A percentile compares a stretch with the other conserved stretches of the same genome.
Conservation (phyloP, 2,329 filamentous ascomycete species). For the Cercospora sojina region DNA sequence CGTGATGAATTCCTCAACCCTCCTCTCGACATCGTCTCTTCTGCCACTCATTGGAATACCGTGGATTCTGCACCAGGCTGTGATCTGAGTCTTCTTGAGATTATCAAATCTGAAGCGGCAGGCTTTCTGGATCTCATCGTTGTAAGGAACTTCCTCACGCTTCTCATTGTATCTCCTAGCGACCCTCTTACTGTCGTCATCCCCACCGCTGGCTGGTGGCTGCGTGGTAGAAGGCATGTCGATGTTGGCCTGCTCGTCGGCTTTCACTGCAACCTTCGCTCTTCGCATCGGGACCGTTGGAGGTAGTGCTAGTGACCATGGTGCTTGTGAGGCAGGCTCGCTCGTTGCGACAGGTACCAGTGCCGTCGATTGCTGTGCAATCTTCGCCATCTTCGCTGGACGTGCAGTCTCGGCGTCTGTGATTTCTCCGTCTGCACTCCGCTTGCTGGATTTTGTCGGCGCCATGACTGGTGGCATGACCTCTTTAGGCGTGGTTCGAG, state of each 20-base stretch:
- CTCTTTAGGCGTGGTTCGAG: neutral
- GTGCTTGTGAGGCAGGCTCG: neutral
- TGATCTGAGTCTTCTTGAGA: neutral
- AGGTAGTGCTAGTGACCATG: neutral
- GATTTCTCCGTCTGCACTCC: neutral
- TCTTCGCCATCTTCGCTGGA: neutral
- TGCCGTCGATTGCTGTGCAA: neutral
- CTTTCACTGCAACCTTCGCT: neutral
- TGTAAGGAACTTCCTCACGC: neutral
- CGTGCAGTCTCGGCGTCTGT: neutral
- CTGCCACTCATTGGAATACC: neutral
- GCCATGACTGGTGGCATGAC: neutral
- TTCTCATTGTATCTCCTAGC: neutral
- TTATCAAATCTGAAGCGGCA: neutral
- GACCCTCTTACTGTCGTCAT: neutral
- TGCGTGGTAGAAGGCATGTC: neutral
- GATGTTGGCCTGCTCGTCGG: neutral
- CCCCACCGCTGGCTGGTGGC: neutral
- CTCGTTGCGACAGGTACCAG: neutral
- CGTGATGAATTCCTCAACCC: conserved; percentile 3
- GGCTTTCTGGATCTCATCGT: neutral
- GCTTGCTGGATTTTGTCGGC: neutral
- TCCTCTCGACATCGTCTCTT: conserved; percentile 3
- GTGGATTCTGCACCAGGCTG: conserved; percentile 6
- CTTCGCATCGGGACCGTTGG: neutral